phyloP scores from a whole-genome alignment of 2,329 filamentous ascomycete genomes.

The Fusarium oligoseptatum region DNA sequence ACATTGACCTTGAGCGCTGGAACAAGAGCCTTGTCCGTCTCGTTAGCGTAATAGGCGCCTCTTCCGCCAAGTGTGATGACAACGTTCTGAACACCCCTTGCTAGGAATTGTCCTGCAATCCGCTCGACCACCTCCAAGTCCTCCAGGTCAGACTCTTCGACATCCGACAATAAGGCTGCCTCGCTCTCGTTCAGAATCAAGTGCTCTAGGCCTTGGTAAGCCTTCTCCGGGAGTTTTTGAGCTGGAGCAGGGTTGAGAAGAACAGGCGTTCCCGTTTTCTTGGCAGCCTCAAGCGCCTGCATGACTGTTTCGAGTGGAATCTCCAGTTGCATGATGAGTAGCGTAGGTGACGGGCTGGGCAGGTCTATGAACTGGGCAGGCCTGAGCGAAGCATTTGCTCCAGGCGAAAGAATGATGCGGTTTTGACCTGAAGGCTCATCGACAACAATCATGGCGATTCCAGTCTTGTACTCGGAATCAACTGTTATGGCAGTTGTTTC shows the following conservation, averaged over 20 bases:
- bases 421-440: constrained; percentile 68
- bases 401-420: constrained; percentile 68
- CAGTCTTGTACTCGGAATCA: constrained; percentile 59
- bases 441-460: constrained; percentile 70
- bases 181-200: constrained; percentile 83
- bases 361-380: constrained; percentile 36
- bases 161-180: constrained; percentile 71
- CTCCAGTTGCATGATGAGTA: constrained; percentile 73
- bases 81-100: constrained; percentile 71
- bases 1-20: constrained; percentile 63
- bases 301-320: constrained; percentile 67
- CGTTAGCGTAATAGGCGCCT: constrained; percentile 66
- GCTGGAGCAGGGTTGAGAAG: constrained; percentile 81
- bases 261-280: constrained; percentile 60
- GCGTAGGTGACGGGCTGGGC: constrained; percentile 58
- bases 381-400: constrained; percentile 60
- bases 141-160: constrained; percentile 51
- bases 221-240: constrained; percentile 68
- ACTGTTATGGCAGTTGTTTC: constrained; percentile 59
- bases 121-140: constrained; percentile 48
- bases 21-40: constrained; percentile 57
- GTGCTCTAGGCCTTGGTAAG: constrained; percentile 71
- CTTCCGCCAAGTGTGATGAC: constrained; percentile 77
- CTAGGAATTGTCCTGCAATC: constrained; percentile 67
- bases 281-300: constrained; percentile 60